Conservation (phyloP, 345 rosid species). For the Anacardium occidentale region DNA sequence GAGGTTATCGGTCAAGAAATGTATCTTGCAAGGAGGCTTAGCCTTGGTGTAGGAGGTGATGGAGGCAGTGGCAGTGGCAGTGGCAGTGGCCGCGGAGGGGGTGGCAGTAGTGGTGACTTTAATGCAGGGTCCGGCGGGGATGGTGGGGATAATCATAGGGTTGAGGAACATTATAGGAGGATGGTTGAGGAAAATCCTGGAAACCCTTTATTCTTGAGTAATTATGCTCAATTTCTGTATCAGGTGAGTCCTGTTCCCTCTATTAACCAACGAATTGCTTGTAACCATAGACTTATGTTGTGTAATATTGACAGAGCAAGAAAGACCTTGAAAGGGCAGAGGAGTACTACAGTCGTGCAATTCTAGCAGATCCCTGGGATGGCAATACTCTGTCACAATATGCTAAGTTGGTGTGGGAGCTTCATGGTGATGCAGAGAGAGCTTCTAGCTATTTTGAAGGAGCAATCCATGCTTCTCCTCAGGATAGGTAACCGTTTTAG, state of each 20-base stretch:
- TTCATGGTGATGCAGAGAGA: constrained; percentile 40
- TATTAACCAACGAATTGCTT: neutral
- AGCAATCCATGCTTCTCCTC: constrained; percentile 53
- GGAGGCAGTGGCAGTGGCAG: constrained; percentile 24
- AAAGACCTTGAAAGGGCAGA: constrained; percentile 46
- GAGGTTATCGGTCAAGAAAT: constrained; percentile 27
- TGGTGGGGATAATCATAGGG: constrained; percentile 30
- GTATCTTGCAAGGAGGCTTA: constrained; percentile 48
- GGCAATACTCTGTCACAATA: constrained; percentile 55
- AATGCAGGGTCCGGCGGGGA: constrained; percentile 31
- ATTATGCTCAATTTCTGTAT: constrained; percentile 57
- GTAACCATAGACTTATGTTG: no score
- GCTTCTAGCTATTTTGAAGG: constrained; percentile 47
- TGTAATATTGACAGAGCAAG: constrained; percentile 33
- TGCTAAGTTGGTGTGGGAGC: constrained; percentile 49
- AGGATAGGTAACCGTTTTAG: constrained; percentile 34
- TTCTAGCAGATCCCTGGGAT: constrained; percentile 51
- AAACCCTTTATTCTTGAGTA: constrained; percentile 50
- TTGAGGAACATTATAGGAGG: constrained; percentile 52
- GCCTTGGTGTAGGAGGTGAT: constrained; percentile 25
- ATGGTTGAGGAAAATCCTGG: constrained; percentile 59
- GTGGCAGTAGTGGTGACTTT: constrained; percentile 20
- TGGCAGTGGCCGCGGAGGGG: constrained; percentile 15
- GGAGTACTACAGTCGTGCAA: constrained; percentile 52
- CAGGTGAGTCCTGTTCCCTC: constrained; percentile 34